phyloP scores from a whole-genome alignment of 176 grass and related monocot genomes.

The Triticum aestivum region DNA sequence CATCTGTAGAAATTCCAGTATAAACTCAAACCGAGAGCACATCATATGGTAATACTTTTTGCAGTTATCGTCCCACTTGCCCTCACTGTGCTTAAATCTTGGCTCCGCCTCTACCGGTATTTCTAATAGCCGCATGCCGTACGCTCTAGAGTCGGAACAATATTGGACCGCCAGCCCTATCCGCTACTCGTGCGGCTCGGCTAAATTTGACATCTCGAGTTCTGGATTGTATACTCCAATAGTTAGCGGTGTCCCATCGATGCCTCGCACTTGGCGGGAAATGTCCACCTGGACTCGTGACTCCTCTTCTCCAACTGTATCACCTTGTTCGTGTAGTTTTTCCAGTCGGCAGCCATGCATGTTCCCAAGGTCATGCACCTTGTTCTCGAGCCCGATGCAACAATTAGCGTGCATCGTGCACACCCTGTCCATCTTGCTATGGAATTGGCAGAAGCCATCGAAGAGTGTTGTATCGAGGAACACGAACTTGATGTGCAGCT shows the following conservation, averaged over 20 bases:
- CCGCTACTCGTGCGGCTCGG: no score
- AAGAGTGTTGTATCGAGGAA: slow-evolving; percentile 49
- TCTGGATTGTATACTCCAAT: no score
- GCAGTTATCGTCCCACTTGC: no score
- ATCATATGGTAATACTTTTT: no score
- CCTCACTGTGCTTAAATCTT: no score
- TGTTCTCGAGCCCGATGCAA: slow-evolving; percentile 37
- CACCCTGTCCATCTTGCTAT: slow-evolving; percentile 13
- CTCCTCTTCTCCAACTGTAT: background rate
- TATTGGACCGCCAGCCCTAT: no score
- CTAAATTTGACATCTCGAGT: no score
- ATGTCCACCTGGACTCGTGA: background rate
- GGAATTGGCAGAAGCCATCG: slow-evolving; percentile 46
- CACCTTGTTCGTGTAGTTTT: slow-evolving; percentile 29
- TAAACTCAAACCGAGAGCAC: no score
- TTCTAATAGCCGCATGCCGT: no score
- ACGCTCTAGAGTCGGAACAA: no score
- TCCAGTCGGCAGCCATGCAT: slow-evolving; percentile 37
- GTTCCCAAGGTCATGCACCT: slow-evolving; percentile 41
- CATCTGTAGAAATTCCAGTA: no score
- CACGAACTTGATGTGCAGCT: slow-evolving; percentile 18
- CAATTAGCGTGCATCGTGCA: slow-evolving; percentile 64
- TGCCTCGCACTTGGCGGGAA: background rate
- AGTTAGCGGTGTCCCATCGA: background rate
- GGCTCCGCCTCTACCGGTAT: no score